A percentile compares a stretch with the other conserved stretches of the same genome.
phyloP scores from a whole-genome alignment of 768 basidiomycete genomes.

The Arthromyces matolae region DNA sequence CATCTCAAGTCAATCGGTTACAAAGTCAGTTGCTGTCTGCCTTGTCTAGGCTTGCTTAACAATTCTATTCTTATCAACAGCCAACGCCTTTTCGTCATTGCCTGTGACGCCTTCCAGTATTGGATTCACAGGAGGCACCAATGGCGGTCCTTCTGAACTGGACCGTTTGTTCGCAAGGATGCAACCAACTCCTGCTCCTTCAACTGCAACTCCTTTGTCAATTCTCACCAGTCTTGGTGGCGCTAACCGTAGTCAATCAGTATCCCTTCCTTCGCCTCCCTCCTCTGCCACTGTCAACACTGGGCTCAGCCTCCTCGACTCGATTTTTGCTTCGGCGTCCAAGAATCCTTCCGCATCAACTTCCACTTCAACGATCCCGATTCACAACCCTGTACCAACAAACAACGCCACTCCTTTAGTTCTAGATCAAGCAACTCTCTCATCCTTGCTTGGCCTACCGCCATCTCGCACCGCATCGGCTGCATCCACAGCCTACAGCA shows the following conservation, averaged over 20 bases:
- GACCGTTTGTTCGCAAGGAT: conserved; percentile 49
- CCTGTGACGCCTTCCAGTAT: conserved; percentile 3
- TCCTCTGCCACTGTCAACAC: conserved; percentile 29
- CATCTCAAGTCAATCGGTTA: conserved; percentile 22
- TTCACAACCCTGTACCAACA: conserved; percentile 57
- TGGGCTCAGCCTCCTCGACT: conserved; percentile 60
- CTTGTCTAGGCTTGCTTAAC: not conserved
- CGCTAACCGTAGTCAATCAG: conserved; percentile 11
- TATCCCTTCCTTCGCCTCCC: conserved; percentile 12
- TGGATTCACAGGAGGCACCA: conserved; percentile 6
- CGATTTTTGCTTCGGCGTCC: conserved; percentile 73
- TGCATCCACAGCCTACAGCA: conserved; percentile 30
- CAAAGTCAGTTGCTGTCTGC: conserved; percentile 13
- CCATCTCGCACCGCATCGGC: conserved; percentile 40
- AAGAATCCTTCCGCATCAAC: conserved; percentile 8
- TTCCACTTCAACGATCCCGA: conserved; percentile 19
- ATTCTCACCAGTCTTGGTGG: conserved; percentile 40
- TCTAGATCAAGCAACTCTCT: conserved; percentile 68
- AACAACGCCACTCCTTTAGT: conserved; percentile 55
- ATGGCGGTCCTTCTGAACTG: conserved; percentile 36
- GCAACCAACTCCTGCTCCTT: conserved; percentile 20
- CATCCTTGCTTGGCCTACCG: conserved; percentile 55
- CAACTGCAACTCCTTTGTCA: conserved; percentile 31
- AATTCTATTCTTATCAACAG: conserved; percentile 3
- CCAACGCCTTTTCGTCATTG: not conserved